These are phyloP conservation scores for Pseudocercospora musae DNA, from an alignment of 2,329 filamentous ascomycete genomes.

Conservation along the genomic window DNA sequence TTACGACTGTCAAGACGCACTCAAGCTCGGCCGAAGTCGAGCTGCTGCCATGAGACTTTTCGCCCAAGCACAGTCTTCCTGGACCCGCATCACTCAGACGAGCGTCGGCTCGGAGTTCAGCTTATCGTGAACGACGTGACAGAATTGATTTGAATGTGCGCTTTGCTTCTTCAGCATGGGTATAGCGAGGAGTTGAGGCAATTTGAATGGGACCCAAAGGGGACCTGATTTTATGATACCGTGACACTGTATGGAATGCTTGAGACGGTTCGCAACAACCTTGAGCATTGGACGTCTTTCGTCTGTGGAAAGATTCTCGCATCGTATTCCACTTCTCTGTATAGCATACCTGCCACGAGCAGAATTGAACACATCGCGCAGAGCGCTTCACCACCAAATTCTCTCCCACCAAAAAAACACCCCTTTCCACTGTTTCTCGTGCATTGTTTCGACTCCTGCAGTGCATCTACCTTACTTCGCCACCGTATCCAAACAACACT, in stretches of 20 bases:
- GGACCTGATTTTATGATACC: not conserved
- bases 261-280: not conserved
- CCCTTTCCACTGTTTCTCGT: not conserved
- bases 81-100: slow-evolving; percentile 17
- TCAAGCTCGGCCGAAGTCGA: slow-evolving; percentile 18
- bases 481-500: not conserved
- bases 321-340: not conserved
- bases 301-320: not conserved
- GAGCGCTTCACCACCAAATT: not conserved
- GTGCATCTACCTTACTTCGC: not conserved
- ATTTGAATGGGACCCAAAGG: not conserved
- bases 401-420: too few relatives aligned
- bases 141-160: not conserved
- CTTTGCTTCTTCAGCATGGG: not conserved
- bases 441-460: too few relatives aligned
- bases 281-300: not conserved
- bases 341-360: not conserved
- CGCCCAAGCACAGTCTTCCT: slow-evolving; percentile 15
- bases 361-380: not conserved
- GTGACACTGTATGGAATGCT: not conserved
- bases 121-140: not conserved
- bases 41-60: slow-evolving; percentile 18
- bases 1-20: slow-evolving; percentile 21
- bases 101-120: slow-evolving; percentile 17
- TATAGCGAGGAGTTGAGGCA: not conserved